Percentiles rank a stretch among this genome's conserved stretches.
phyloP scores from a whole-genome alignment of 805 yeast genomes.

The Torulaspora quercuum region DNA sequence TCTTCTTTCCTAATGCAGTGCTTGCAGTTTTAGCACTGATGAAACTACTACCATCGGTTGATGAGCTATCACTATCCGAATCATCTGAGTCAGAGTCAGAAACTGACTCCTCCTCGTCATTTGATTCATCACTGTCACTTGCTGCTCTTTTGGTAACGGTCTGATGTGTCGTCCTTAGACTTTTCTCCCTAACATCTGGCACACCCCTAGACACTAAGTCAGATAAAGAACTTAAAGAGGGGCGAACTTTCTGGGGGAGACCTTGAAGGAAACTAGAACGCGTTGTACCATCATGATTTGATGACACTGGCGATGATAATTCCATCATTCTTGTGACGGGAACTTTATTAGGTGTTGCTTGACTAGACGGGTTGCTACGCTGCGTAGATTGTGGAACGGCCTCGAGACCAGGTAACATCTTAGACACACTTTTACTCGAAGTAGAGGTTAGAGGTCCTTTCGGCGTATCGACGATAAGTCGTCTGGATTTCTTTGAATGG shows the following conservation, averaged over 20 bases:
- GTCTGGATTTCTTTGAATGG: conserved; percentile 35
- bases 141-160: conserved; percentile 4
- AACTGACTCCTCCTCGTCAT: conserved; percentile 23
- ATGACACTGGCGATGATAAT: conserved; percentile 15
- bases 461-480: conserved; percentile 49
- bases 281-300: conserved; percentile 6
- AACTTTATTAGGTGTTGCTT: conserved; percentile 15
- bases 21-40: conserved; percentile 46
- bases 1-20: conserved; percentile 39
- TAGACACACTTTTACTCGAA: conserved; percentile 17
- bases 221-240: conserved; percentile 51
- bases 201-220: conserved; percentile 63
- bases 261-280: conserved; percentile 17
- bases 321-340: conserved; percentile 21
- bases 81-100: conserved; percentile 23
- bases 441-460: conserved; percentile 31
- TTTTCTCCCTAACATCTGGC: conserved; percentile 59
- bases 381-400: conserved; percentile 28
- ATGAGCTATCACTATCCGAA: conserved; percentile 26
- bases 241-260: conserved; percentile 33
- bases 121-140: conserved; percentile 4
- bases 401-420: conserved; percentile 18
- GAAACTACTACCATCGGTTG: conserved; percentile 35
- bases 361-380: conserved; percentile 8
- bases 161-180: conserved; percentile 15